Conservation (phyloP, 1,139 yeast genomes). For the Candida tetrigidarum region DNA sequence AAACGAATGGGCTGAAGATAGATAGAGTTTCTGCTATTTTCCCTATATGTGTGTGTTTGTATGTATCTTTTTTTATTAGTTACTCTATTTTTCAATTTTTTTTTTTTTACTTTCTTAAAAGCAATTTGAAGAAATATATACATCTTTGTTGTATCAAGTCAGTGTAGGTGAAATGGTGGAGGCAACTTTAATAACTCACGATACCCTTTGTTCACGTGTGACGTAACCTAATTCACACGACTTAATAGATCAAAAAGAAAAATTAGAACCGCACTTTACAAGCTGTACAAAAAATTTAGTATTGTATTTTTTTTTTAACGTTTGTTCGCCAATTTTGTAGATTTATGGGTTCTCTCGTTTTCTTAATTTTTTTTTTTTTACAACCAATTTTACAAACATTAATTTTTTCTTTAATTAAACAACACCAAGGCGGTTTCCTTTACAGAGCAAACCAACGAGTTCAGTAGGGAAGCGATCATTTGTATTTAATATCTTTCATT, state of each 20-base stretch:
- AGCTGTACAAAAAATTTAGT: background rate
- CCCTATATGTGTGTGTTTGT: background rate
- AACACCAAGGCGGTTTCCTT: background rate
- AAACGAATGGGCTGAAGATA: slow-evolving; percentile 99
- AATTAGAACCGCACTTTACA: too few species aligned
- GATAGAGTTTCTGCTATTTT: slow-evolving; percentile 52
- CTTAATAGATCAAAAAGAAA: too few species aligned
- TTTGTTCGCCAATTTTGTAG: background rate
- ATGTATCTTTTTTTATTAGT: background rate
- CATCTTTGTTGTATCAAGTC: too few species aligned
- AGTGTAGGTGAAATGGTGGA: too few species aligned
- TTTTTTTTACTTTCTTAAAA: too few species aligned
- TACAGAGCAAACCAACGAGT: background rate
- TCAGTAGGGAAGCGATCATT: background rate
- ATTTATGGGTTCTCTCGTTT: background rate
- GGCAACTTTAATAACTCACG: too few species aligned
- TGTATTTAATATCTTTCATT: too few species aligned
- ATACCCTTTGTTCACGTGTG: too few species aligned
- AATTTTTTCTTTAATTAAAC: slow-evolving; percentile 1
- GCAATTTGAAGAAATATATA: too few species aligned
- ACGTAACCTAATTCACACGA: too few species aligned
- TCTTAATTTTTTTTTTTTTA: background rate
- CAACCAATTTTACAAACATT: slow-evolving; percentile 4
- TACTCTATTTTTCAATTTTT: background rate
- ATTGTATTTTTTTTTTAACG: background rate